Conservation (phyloP, 1,284 basidiomycete genomes). For the Ustilago trichophora region DNA sequence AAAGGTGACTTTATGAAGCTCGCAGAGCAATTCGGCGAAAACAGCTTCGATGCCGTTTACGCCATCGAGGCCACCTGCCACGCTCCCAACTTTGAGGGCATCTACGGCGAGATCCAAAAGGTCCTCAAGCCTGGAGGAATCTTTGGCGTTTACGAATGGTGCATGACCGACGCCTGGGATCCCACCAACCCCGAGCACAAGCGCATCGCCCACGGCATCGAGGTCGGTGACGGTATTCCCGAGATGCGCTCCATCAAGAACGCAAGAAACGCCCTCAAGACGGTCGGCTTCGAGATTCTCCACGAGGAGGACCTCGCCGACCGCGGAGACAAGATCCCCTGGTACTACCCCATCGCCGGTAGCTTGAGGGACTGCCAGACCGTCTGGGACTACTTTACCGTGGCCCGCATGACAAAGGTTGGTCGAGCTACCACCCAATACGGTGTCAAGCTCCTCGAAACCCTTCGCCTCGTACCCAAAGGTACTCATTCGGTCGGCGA, state of each 20-base stretch:
- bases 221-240: slow-evolving; percentile 92
- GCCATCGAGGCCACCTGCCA: slow-evolving; percentile 98
- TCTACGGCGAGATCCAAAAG: slow-evolving; percentile 92
- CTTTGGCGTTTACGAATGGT: slow-evolving; percentile 98
- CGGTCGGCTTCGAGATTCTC: slow-evolving; percentile 87
- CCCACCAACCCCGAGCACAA: slow-evolving; percentile 86
- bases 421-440: slow-evolving; percentile 88
- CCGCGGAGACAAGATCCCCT: slow-evolving; percentile 79
- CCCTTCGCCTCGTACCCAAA: slow-evolving; percentile 83
- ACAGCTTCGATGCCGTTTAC: slow-evolving; percentile 95
- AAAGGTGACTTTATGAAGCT: slow-evolving; percentile 91
- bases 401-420: slow-evolving; percentile 77
- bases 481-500: slow-evolving; percentile 92
- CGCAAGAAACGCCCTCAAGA: slow-evolving; percentile 80
- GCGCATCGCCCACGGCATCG: slow-evolving; percentile 80
- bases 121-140: slow-evolving; percentile 96
- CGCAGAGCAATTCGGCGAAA: slow-evolving; percentile 88
- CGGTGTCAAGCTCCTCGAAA: slow-evolving; percentile 80
- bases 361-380: slow-evolving; percentile 92
- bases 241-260: slow-evolving; percentile 86
- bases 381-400: slow-evolving; percentile 77
- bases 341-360: slow-evolving; percentile 97
- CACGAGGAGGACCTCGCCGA: slow-evolving; percentile 95
- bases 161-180: slow-evolving; percentile 96
- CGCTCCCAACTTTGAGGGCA: slow-evolving; percentile 92